These are phyloP conservation scores for Diplodia seriata DNA, from an alignment of 2,329 filamentous ascomycete genomes.

Conservation along the genomic window DNA sequence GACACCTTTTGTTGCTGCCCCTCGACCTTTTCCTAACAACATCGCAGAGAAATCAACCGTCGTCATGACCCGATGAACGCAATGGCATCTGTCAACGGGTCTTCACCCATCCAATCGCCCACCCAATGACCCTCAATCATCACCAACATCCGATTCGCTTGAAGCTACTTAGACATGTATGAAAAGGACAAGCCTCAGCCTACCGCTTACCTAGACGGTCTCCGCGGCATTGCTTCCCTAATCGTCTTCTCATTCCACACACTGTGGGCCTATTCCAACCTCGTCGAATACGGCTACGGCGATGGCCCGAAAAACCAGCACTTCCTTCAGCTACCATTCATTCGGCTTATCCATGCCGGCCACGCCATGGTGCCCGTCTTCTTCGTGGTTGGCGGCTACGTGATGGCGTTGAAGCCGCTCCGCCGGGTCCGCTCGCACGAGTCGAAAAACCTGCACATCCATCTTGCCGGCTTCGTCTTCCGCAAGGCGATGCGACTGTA, in stretches of 20 bases:
- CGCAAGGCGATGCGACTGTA: slow-evolving; percentile 50
- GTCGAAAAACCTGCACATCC: slow-evolving; percentile 50
- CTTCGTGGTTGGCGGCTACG: slow-evolving; percentile 58
- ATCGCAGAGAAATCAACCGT: not conserved
- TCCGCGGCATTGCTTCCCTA: slow-evolving; percentile 20
- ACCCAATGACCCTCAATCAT: not conserved
- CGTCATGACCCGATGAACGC: not conserved
- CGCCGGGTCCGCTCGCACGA: slow-evolving; percentile 50
- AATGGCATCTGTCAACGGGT: not conserved
- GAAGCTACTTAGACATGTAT: not conserved
- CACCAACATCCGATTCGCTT: not conserved
- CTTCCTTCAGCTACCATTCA: slow-evolving; percentile 35
- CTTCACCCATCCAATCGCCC: not conserved
- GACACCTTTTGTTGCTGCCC: not conserved
- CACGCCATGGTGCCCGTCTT: slow-evolving; percentile 58
- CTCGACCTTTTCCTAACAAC: not conserved
- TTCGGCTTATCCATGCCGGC: slow-evolving; percentile 40
- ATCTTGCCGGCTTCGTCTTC: slow-evolving; percentile 53
- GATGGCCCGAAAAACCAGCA: slow-evolving; percentile 29
- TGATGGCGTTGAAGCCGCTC: slow-evolving; percentile 44
- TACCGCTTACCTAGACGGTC: slow-evolving; percentile 17
- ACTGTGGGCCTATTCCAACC: slow-evolving; percentile 17
- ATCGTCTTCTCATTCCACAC: slow-evolving; percentile 29
- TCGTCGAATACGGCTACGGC: slow-evolving; percentile 31
- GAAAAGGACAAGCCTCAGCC: not conserved